Evolutionary conservation across 129 eudicot species (phyloP).

Genomic region (Erigeron canadensis): DNA sequence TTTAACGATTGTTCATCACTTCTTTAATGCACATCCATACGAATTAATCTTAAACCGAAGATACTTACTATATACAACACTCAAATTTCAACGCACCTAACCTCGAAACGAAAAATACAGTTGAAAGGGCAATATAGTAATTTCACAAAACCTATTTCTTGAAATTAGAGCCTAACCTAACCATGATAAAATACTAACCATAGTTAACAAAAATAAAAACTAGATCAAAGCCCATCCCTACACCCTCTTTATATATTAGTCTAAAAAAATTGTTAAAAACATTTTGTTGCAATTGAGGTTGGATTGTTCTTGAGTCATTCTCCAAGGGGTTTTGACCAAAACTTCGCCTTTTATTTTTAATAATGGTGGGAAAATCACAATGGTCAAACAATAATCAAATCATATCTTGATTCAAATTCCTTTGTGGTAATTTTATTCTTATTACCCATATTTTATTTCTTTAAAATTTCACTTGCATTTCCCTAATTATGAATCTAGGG

Average conservation of each 20-base stretch:
- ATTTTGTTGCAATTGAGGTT: conserved; percentile 27
- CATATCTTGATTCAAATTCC: conserved; percentile 35
- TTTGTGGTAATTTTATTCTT: conserved; percentile 27
- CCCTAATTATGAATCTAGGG: conserved; percentile 55
- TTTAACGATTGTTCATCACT: too few relatives aligned
- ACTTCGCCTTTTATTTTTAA: conserved; percentile 32
- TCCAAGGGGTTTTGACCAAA: conserved; percentile 37
- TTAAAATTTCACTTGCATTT: conserved; percentile 34
- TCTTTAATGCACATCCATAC: too few relatives aligned
- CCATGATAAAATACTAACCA: conserved; percentile 37
- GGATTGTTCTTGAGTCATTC: conserved; percentile 40
- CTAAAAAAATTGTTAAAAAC: conserved; percentile 21
- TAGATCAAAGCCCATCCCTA: conserved; percentile 30
- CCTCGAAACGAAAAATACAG: too few relatives aligned
- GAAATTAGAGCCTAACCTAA: conserved; percentile 16
- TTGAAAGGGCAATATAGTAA: too few relatives aligned
- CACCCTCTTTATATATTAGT: conserved; percentile 25
- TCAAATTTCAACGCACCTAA: too few relatives aligned
- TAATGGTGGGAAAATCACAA: conserved; percentile 52
- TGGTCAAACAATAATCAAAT: conserved; percentile 39
- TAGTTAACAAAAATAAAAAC: conserved; percentile 33
- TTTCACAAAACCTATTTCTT: neutral
- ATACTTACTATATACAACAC: too few relatives aligned
- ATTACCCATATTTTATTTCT: neutral
- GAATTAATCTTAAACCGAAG: too few relatives aligned